Evolutionary conservation across 192 early-diverging fungal species (phyloP).

Genomic region (Linnemannia exigua): DNA sequence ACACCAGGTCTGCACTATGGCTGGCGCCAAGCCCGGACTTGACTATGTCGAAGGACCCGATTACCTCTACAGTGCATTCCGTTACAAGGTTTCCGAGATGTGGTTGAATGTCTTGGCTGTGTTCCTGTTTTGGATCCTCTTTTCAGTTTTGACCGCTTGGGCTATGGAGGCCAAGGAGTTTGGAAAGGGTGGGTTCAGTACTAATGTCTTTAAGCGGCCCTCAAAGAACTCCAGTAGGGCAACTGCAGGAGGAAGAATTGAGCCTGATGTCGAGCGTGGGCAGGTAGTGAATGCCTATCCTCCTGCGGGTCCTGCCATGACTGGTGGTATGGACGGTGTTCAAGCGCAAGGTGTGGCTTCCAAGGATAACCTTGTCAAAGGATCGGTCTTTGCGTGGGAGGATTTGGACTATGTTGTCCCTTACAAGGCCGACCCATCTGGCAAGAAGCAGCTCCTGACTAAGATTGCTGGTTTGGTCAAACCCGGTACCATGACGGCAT

Average conservation of each 20-base stretch:
- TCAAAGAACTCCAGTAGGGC: neutral
- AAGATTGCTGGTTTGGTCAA: slow-evolving; percentile 72
- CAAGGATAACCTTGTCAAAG: slow-evolving; percentile 28
- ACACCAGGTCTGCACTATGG: slow-evolving; percentile 70
- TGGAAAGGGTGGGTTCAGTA: slow-evolving; percentile 62
- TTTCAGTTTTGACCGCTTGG: slow-evolving; percentile 29
- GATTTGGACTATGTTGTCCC: slow-evolving; percentile 78
- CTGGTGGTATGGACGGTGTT: neutral
- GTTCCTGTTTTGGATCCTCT: slow-evolving; percentile 53
- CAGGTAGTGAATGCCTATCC: slow-evolving; percentile 25
- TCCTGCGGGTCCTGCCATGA: slow-evolving; percentile 17
- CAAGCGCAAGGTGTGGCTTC: slow-evolving; percentile 22
- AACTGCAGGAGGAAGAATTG: neutral
- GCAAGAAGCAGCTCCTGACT: slow-evolving; percentile 72
- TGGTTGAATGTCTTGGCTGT: slow-evolving; percentile 73
- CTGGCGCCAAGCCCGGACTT: slow-evolving; percentile 67
- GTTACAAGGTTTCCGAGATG: slow-evolving; percentile 66
- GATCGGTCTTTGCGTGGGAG: slow-evolving; percentile 68
- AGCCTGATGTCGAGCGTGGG: slow-evolving; percentile 48
- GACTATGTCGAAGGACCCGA: slow-evolving; percentile 67
- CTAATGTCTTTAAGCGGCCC: slow-evolving; percentile 60
- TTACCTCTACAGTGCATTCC: slow-evolving; percentile 64
- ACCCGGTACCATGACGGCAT: slow-evolving; percentile 81
- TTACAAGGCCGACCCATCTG: slow-evolving; percentile 59
- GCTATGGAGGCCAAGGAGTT: slow-evolving; percentile 75